Evolutionary conservation across 805 yeast genomes (phyloP).

Genomic region (Yamadazyma nakazawae): DNA sequence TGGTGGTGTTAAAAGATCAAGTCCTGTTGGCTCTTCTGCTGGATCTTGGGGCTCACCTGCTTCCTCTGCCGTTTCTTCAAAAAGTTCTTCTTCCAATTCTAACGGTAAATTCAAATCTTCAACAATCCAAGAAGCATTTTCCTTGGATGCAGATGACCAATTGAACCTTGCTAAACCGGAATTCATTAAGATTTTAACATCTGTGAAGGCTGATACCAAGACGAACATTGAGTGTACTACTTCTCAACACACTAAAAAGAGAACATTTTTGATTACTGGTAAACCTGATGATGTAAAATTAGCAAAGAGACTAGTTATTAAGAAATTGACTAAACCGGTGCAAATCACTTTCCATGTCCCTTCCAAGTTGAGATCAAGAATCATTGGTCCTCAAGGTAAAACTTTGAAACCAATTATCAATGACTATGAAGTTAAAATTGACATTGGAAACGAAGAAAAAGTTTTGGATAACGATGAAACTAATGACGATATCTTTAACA

Average conservation of each 20-base stretch:
- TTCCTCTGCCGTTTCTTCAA: conserved; percentile 2
- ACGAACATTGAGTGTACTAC: conserved; percentile 82
- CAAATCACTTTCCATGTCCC: conserved; percentile 64
- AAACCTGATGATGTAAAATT: conserved; percentile 56
- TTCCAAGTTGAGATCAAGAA: conserved; percentile 66
- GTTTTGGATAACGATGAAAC: conserved; percentile 32
- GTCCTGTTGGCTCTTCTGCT: conserved; percentile 19
- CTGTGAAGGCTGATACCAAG: conserved; percentile 55
- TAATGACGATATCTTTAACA: conserved; percentile 60
- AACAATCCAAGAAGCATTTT: conserved; percentile 74
- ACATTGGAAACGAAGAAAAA: conserved; percentile 48
- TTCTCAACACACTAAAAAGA: conserved; percentile 67
- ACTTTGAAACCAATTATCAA: conserved; percentile 76
- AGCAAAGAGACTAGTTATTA: conserved; percentile 75
- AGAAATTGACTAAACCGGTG: conserved; percentile 74
- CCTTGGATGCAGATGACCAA: conserved; percentile 68
- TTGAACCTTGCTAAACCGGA: conserved; percentile 60
- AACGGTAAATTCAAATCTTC: conserved; percentile 45
- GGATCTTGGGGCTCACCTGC: conserved; percentile 35
- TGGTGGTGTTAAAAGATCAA: conserved; percentile 34
- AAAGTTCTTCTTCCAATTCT: conserved; percentile 13
- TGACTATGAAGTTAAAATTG: conserved; percentile 63
- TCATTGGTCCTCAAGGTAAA: conserved; percentile 86
- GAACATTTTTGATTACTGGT: conserved; percentile 84
- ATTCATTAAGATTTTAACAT: conserved; percentile 61